A percentile compares a stretch with the other conserved stretches of the same genome.
Conservation (phyloP, 139 green algal species). For the Chlamydomonas applanata region DNA sequence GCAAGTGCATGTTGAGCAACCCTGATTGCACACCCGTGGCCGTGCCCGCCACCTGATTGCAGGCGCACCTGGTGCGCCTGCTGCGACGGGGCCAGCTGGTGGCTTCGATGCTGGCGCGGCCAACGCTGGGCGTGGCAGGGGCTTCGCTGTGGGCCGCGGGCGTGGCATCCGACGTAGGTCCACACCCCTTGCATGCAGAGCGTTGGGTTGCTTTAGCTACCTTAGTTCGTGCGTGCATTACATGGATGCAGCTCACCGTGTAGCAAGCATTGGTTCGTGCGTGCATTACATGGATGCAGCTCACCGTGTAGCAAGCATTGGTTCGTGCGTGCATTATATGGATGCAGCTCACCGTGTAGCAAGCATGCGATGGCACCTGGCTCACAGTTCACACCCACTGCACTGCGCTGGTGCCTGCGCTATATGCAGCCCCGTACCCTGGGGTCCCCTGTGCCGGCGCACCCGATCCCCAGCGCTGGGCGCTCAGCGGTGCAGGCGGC, state of each 20-base stretch:
- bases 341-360: not conserved
- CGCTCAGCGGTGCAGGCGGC: not conserved
- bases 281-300: not conserved
- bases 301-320: not conserved
- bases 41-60: not conserved
- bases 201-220: too few relatives aligned
- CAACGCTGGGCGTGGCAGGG: not conserved
- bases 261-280: not conserved
- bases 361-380: too few relatives aligned
- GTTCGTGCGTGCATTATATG: not conserved
- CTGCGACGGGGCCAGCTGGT: not conserved
- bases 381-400: too few relatives aligned
- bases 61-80: not conserved
- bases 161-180: not conserved
- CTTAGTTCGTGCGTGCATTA: not conserved
- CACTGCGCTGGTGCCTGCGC: not conserved
- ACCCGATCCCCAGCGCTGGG: not conserved
- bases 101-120: not conserved
- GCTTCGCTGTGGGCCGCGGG: slow-evolving; percentile 2
- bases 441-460: not conserved
- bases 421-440: not conserved
- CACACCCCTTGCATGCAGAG: not conserved
- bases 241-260: not conserved
- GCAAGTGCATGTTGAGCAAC: not conserved
- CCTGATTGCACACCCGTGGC: not conserved